Base-by-base conservation (phyloP, 129 eudicot species). In the Pulicaria dysenterica region DNA sequence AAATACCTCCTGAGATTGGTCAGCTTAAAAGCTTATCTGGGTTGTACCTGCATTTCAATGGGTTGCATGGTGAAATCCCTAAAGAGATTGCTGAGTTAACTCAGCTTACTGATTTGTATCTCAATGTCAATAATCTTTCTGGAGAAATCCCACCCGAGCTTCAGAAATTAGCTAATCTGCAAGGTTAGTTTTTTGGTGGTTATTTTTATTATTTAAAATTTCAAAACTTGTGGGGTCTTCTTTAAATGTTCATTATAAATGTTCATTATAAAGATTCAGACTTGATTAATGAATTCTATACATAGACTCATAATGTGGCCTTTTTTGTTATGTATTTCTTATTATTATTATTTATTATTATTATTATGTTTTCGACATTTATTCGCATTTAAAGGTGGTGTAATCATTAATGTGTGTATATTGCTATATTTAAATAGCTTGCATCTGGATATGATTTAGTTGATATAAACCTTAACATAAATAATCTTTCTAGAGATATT, bases 11-110 rank as follows among this genome's bases (percentile, higher is more conserved):
- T 40, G 96, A 87, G 85, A 86, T 95, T 83, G 97, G 96, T 24
- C 85, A 43, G 64, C 96, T 95, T 15, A 86, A 79, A 75, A 83
- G 79, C 85, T 86, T 95, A 63, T 70, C 94, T 79, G 99, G 99
- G 77, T 73, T 95, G 84, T 95, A 88, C 83, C 48, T 95, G 77
- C 99, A 95, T 80, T 95, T 88, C 64, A 95, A 95, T 79, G 67
- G 79, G 73, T 85, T 95, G 46, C 60, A 74, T 65, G 99, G 99
- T 49, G 83, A 69, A 73, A 88, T 95, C 19, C 99, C 99, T 41
- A 84, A 73, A 43, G 91, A 95, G 74, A 79, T 95, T 67, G 89
- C 86, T 57, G 84, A 86, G 62, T 74, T 95, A 67, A 84, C 91
- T 79, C 79, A 86, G 68, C 91, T 95, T 37, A 64, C 94, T 57